Percentiles rank a stretch among this genome's conserved stretches.
Conservation (phyloP, 176 grass and related monocot species). For the Ensete ventricosum region DNA sequence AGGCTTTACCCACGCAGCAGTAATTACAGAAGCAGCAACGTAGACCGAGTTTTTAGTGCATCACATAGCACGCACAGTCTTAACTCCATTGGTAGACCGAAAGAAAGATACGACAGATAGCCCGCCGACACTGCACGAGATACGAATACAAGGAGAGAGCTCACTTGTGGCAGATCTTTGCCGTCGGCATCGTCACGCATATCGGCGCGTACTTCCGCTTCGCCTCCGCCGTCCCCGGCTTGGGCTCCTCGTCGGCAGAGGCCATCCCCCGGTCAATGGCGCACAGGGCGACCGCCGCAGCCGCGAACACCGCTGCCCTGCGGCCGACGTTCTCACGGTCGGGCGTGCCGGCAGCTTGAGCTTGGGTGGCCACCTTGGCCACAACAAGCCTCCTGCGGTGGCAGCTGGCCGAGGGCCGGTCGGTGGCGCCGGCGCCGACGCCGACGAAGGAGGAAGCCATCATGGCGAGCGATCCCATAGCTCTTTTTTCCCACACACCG, state of each 20-base stretch:
- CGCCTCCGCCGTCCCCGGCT: constrained; percentile 11
- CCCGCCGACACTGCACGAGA: too few relatives aligned
- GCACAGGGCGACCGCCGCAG: background rate
- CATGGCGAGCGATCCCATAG: constrained; percentile 8
- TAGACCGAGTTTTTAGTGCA: too few relatives aligned
- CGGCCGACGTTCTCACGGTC: background rate
- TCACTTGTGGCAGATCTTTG: constrained; percentile 17
- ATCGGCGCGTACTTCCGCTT: constrained; percentile 13
- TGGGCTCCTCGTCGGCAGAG: background rate
- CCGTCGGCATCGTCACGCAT: constrained; percentile 20
- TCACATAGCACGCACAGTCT: too few relatives aligned
- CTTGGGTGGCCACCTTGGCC: background rate
- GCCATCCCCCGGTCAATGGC: background rate
- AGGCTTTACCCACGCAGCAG: too few relatives aligned
- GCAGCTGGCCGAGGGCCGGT: background rate
- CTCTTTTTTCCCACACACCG: too few relatives aligned
- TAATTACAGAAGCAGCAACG: too few relatives aligned
- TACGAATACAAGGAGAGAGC: background rate
- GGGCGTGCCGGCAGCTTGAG: background rate
- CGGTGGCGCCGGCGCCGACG: background rate
- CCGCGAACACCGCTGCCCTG: background rate
- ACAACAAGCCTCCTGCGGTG: background rate
- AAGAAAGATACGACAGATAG: too few relatives aligned
- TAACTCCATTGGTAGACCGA: too few relatives aligned
- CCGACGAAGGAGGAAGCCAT: constrained; percentile 1